Evolutionary conservation across 23 red algal species (phyloP), one percentile per base, ranked within the genome.

Genomic region (Chondrus crispus): DNA sequence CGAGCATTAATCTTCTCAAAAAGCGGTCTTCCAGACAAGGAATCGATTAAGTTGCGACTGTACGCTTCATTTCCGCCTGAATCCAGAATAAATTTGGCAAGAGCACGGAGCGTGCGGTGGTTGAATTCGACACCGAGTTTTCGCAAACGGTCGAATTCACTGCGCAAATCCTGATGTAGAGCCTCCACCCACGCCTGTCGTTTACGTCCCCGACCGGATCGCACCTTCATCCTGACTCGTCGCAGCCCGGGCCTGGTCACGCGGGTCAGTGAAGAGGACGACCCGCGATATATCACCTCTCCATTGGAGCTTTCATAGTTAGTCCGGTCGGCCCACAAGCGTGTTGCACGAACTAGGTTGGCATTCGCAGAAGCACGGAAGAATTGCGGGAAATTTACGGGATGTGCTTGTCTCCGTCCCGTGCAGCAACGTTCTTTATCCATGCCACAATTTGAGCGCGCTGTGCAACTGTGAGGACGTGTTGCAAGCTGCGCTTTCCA

Each of bases 101-200:
- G 41, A 0, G 66, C 13, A 51, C 54, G 83, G 6, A 72, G 7
- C 9, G 83, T 87, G 33, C 54, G 48, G 58, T 3, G 71, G 26
- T 47, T 72, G 38, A 87, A 87, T 33, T 71, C 71, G 28, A 73
- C 83, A 5, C 83, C 83, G 28, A 87, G 6, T 12, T 53, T 44
- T 3, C 60, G 62, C 7, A 87, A 48, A 24, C 57, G 60, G 40
- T 87, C 83, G 46, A 87, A 87, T 55, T 87, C 47, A 5, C 18
- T 13, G 19, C 40, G 16, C 46, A 87, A 40, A 72, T 87, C 83
- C 5, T 9, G 4, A 18, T 87, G 83, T 13, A 87, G 58, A 5
- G 48, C 66, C 38, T 47, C 5, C 9, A 87, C 83, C 83, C 62
- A 87, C 29, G 62, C 16, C 4, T 38, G 7, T 0, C 45, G 22